Base-by-base conservation (phyloP, 179 eudicot genomes). In the Silene vulgaris region DNA sequence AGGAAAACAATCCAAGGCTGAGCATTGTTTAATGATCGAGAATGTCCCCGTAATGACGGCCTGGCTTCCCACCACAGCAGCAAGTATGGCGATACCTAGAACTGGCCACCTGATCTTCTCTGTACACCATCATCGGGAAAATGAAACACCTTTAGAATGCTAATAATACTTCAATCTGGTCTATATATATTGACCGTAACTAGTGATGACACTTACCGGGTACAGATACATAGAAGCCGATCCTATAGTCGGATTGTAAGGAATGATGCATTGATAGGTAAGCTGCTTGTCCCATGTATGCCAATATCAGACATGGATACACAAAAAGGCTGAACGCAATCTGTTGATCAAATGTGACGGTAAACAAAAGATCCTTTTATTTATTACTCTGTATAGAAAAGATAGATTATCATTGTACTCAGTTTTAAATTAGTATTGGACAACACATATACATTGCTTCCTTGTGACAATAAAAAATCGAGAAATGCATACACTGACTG, bases 251-350 rank as follows among this genome's bases (percentile, higher is more conserved):
- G 37, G 82, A 82, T 71, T 85, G 74, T 43, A 72, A 77, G 57
- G 82, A 74, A 75, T 95, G 99, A 77, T 95, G 92, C 82, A 66
- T 82, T 74, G 97, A 95, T 65, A 92, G 82, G 85, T 87, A 95
- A 71, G 99, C 97, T 76, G 99, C 99, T 88, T 95, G 95, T 71
- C 97, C 97, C 97, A 95, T 95, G 67, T 95, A 95, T 43, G 93
- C 96, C 88, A 95, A 86, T 76, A 90, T 90, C 76, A 95, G 82
- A 12, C 95, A 89, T 8, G 99, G 99, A 86, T 95, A 95, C 74
- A 95, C 97, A 76, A 95, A 64, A 78, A 88, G 92, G 78, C 89
- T 89, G 89, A 92, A 95, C 26, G 97, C 97, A 76, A 95, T 82
- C 99, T 81, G 76, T 45, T 63, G 12, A 45, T 28, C 56, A 12